Conservation (phyloP, 2,329 filamentous ascomycete genomes). For the Ramularia endophylla region DNA sequence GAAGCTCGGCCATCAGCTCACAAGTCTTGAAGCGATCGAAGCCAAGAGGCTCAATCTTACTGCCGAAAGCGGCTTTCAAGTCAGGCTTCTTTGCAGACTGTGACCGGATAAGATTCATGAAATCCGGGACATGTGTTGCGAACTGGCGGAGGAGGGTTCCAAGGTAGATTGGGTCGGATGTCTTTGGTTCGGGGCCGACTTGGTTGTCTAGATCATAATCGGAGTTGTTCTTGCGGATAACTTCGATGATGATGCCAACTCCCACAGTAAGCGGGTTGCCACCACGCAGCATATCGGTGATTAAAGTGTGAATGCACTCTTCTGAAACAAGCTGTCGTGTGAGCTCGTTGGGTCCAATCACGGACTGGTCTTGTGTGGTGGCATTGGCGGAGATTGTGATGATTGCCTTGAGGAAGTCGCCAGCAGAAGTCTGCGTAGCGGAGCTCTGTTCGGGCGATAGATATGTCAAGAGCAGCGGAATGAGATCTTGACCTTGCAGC, state of each 20-base stretch:
- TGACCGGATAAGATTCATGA: slow-evolving; percentile 84
- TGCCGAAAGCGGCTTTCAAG: slow-evolving; percentile 81
- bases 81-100: slow-evolving; percentile 66
- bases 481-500: slow-evolving; percentile 83
- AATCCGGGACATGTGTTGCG: slow-evolving; percentile 83
- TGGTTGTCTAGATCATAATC: slow-evolving; percentile 95
- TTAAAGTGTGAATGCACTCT: slow-evolving; percentile 74
- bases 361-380: slow-evolving; percentile 97
- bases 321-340: slow-evolving; percentile 91
- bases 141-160: slow-evolving; percentile 85
- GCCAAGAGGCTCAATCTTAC: slow-evolving; percentile 85
- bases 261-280: slow-evolving; percentile 94
- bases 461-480: slow-evolving; percentile 80
- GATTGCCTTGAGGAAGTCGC: slow-evolving; percentile 96
- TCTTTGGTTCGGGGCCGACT: slow-evolving; percentile 69
- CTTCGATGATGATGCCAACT: slow-evolving; percentile 95
- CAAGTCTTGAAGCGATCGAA: slow-evolving; percentile 99
- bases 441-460: slow-evolving; percentile 78
- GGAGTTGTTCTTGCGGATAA: slow-evolving; percentile 98
- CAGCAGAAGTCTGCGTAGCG: slow-evolving; percentile 91
- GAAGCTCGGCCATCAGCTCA: slow-evolving; percentile 93
- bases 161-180: slow-evolving; percentile 93
- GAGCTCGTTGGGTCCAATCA: slow-evolving; percentile 94
- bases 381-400: slow-evolving; percentile 99
- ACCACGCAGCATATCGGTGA: slow-evolving; percentile 84